Conservation (phyloP, 2,329 filamentous ascomycete genomes). For the Sordariomycetes sp. region DNA sequence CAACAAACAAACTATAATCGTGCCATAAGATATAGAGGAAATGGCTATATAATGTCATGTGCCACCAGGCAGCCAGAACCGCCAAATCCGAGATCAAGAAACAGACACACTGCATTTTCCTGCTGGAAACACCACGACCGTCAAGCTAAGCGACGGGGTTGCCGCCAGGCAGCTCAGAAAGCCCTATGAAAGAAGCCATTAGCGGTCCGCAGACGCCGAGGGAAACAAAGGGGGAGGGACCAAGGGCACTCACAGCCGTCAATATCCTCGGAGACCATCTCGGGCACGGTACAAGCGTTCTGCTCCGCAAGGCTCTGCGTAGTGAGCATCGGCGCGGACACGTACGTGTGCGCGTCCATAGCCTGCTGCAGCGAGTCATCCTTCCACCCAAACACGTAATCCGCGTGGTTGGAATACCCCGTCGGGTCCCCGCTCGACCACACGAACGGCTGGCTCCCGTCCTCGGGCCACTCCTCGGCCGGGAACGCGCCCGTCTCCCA, state of each 20-base stretch:
- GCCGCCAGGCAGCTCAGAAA: too few relatives aligned
- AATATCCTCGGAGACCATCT: conserved; percentile 35
- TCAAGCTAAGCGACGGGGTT: too few relatives aligned
- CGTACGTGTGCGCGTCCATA: conserved; percentile 22
- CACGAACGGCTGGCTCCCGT: conserved; percentile 8
- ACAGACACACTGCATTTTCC: too few relatives aligned
- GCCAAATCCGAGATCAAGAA: too few relatives aligned
- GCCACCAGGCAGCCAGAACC: too few relatives aligned
- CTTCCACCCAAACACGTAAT: conserved; percentile 22
- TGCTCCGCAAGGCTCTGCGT: conserved; percentile 5
- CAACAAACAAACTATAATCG: too few relatives aligned
- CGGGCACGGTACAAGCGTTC: conserved; percentile 12
- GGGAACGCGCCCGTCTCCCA: conserved; percentile 7
- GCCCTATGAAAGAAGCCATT: too few relatives aligned
- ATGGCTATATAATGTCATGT: too few relatives aligned
- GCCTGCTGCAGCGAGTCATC: conserved; percentile 19
- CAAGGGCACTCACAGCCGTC: conserved; percentile 24
- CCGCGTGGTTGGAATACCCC: conserved; percentile 19
- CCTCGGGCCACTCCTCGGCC: conserved; percentile 6
- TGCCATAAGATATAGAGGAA: too few relatives aligned
- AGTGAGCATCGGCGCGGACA: conserved; percentile 10
- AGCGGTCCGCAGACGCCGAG: too few relatives aligned
- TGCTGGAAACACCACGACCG: too few relatives aligned
- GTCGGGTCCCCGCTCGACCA: conserved; percentile 6
- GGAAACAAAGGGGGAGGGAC: too few relatives aligned